Conservation (phyloP, 495 filamentous ascomycete genomes). For the Xylaria acuta region DNA sequence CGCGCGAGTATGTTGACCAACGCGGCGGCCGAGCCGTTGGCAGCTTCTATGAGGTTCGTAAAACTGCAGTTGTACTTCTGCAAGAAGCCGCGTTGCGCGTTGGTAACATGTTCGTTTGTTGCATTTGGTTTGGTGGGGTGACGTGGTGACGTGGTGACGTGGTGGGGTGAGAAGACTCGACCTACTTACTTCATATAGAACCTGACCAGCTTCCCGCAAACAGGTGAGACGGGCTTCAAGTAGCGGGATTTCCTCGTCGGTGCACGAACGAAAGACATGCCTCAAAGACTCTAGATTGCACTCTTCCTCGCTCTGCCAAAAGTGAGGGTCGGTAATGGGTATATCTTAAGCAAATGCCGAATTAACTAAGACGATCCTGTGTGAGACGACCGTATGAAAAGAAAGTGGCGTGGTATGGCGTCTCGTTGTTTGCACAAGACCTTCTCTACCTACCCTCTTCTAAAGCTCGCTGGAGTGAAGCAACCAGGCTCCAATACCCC, state of each 20-base stretch:
- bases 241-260: conserved; percentile 85
- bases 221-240: conserved; percentile 79
- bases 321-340: conserved; percentile 86
- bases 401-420: conserved; percentile 25
- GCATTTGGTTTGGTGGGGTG: conserved; percentile 24
- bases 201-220: conserved; percentile 81
- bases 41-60: conserved; percentile 73
- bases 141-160: conserved; percentile 24
- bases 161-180: conserved; percentile 30
- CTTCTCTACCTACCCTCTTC: conserved; percentile 74
- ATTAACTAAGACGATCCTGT: conserved; percentile 33
- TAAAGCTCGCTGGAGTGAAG: conserved; percentile 80
- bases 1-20: conserved; percentile 82
- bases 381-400: conserved; percentile 15
- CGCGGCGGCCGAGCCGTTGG: conserved; percentile 78
- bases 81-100: conserved; percentile 40
- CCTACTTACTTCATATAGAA: conserved; percentile 87
- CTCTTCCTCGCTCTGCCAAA: conserved; percentile 80
- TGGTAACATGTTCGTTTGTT: conserved; percentile 34
- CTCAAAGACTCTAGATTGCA: conserved; percentile 76
- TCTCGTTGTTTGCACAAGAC: conserved; percentile 12
- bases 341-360: conserved; percentile 61
- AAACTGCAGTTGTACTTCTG: conserved; percentile 83
- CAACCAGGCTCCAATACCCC: conserved; percentile 94
- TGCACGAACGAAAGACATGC: conserved; percentile 85